phyloP scores from a whole-genome alignment of 2,329 filamentous ascomycete genomes.

The Exophiala aquamarina region DNA sequence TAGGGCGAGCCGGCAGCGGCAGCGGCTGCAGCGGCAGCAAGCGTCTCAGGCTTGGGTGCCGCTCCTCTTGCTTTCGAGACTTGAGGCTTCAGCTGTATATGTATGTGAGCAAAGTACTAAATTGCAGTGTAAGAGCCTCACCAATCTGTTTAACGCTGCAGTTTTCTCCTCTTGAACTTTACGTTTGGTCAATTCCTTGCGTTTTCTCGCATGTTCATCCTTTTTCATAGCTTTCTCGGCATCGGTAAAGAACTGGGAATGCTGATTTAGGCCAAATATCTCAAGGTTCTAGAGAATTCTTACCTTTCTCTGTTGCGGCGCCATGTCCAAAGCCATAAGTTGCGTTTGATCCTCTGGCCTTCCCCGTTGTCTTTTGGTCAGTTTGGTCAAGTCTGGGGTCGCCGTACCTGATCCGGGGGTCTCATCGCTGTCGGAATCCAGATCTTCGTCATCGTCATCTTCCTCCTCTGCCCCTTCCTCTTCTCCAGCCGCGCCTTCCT shows the following conservation, averaged over 20 bases:
- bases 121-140: conserved; percentile 2
- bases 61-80: conserved; percentile 58
- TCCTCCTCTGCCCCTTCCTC: conserved; percentile 36
- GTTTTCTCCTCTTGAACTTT: conserved; percentile 78
- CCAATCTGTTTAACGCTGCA: conserved; percentile 28
- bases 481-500: conserved; percentile 34
- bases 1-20: conserved; percentile 36
- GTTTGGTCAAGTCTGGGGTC: conserved; percentile 63
- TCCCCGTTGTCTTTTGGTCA: conserved; percentile 68
- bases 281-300: conserved; percentile 1
- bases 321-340: conserved; percentile 57
- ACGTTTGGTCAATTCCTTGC: conserved; percentile 74
- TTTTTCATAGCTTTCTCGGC: conserved; percentile 73
- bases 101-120: conserved; percentile 11
- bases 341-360: conserved; percentile 55
- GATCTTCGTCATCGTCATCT: conserved; percentile 44
- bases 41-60: conserved; percentile 45
- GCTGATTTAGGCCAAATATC: conserved; percentile 50
- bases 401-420: conserved; percentile 51
- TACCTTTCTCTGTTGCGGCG: conserved; percentile 27
- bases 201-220: conserved; percentile 70
- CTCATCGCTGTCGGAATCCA: conserved; percentile 42
- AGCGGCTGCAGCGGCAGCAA: conserved; percentile 38
- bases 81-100: conserved; percentile 58
- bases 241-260: conserved; percentile 70